Conservation (phyloP, 2,329 filamentous ascomycete species). For the Nemania bipapillata region DNA sequence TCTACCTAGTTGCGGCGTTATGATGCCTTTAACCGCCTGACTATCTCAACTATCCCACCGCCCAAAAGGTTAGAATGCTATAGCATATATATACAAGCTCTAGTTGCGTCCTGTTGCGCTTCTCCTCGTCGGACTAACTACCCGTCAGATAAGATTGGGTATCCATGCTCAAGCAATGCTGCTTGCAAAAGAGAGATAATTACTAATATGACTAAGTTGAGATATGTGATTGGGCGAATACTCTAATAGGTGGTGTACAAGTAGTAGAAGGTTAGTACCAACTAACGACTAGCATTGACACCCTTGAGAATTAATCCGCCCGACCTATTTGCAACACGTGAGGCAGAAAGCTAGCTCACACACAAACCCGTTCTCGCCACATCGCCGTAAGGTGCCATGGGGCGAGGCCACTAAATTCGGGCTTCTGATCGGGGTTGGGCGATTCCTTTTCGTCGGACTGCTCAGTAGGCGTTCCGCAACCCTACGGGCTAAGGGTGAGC, state of each 20-base stretch:
- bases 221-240: not conserved
- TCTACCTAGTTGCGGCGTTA: not conserved
- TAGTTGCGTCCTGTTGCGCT: not conserved
- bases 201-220: not conserved
- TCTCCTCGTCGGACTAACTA: no score
- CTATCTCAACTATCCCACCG: not conserved
- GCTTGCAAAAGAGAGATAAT: not conserved
- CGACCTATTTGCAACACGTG: conserved; percentile 58
- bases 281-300: not conserved
- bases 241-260: not conserved
- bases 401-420: conserved; percentile 27
- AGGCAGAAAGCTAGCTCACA: conserved; percentile 71
- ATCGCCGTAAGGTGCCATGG: conserved; percentile 47
- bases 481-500: conserved; percentile 47
- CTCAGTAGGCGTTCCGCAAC: conserved; percentile 38
- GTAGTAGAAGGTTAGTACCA: not conserved
- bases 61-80: not conserved
- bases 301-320: not conserved
- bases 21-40: not conserved
- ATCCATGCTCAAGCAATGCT: not conserved
- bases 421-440: conserved; percentile 39
- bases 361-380: conserved; percentile 65
- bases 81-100: conserved; percentile 6
- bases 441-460: conserved; percentile 42
- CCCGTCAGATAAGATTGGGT: not conserved